Conservation (phyloP, 805 yeast genomes). For the Metschnikowia gelsemii region DNA sequence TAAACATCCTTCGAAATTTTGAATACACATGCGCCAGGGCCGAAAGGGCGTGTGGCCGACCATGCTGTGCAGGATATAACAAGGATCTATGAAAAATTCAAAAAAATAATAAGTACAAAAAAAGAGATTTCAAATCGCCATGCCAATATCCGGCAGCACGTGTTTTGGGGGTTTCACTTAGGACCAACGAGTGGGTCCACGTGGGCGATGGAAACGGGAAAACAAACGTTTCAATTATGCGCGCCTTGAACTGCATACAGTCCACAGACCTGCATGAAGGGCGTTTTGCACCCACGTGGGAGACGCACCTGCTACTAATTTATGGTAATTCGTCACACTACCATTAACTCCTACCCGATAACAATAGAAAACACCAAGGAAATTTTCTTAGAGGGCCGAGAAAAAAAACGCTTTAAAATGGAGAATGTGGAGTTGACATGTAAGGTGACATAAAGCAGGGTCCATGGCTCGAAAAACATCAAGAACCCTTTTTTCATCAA, state of each 20-base stretch:
- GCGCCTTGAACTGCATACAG: too few relatives aligned
- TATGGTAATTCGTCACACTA: slow-evolving; percentile 20
- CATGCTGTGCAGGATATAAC: too few relatives aligned
- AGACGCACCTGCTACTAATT: slow-evolving; percentile 3
- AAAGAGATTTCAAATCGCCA: too few relatives aligned
- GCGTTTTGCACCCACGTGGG: slow-evolving; percentile 22
- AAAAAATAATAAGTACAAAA: too few relatives aligned
- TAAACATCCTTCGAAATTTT: too few relatives aligned
- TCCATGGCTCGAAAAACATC: neutral
- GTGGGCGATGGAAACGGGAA: slow-evolving; percentile 6
- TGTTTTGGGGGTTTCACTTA: too few relatives aligned
- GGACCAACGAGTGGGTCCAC: too few relatives aligned
- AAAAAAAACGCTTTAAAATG: neutral
- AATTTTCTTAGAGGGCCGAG: slow-evolving; percentile 3
- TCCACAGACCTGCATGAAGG: too few relatives aligned
- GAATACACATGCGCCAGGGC: too few relatives aligned
- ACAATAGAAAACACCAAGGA: slow-evolving; percentile 7
- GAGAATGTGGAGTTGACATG: neutral
- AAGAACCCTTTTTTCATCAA: neutral
- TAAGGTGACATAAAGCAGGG: slow-evolving; percentile 1
- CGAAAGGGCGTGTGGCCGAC: too few relatives aligned
- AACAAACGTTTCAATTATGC: too few relatives aligned
- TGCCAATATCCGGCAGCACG: slow-evolving; percentile 5
- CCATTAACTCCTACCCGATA: slow-evolving; percentile 5
- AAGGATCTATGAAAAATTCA: too few relatives aligned